These are phyloP conservation scores for Aspergillus bertholletiae DNA, from an alignment of 495 filamentous ascomycete species.

Conservation along the genomic window DNA sequence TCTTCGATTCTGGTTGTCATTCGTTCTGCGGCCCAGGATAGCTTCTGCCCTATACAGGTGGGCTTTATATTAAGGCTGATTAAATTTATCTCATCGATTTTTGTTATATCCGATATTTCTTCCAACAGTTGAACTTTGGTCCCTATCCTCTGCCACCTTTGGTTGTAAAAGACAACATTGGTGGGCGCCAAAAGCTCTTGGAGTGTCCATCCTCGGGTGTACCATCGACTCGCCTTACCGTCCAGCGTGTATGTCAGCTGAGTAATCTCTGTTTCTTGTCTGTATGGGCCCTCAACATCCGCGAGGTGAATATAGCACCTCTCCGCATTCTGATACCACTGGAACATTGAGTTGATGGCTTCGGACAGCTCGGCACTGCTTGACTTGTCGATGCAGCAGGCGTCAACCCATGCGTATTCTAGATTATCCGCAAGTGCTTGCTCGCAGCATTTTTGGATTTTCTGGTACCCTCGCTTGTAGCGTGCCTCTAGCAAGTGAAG, in stretches of 20 bases:
- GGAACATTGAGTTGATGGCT: no score
- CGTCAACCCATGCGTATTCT: slow-evolving; percentile 39
- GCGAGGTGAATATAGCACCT: neutral
- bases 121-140: neutral
- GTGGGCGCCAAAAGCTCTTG: neutral
- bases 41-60: neutral
- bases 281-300: neutral
- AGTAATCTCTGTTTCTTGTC: neutral
- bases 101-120: neutral
- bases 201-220: neutral
- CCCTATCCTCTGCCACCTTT: neutral
- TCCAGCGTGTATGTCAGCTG: neutral
- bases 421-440: slow-evolving; percentile 11
- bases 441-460: slow-evolving; percentile 17
- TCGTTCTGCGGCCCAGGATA: slow-evolving; percentile 21
- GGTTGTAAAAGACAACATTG: neutral
- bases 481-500: slow-evolving; percentile 7
- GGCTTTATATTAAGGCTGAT: neutral
- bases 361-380: slow-evolving; percentile 31
- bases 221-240: neutral
- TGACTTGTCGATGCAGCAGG: slow-evolving; percentile 35
- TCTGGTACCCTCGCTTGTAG: slow-evolving; percentile 17
- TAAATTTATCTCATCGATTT: neutral
- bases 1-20: slow-evolving; percentile 19
- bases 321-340: no score